phyloP scores from a whole-genome alignment of 2,329 filamentous ascomycete genomes.

The Alternaria tenuissima region DNA sequence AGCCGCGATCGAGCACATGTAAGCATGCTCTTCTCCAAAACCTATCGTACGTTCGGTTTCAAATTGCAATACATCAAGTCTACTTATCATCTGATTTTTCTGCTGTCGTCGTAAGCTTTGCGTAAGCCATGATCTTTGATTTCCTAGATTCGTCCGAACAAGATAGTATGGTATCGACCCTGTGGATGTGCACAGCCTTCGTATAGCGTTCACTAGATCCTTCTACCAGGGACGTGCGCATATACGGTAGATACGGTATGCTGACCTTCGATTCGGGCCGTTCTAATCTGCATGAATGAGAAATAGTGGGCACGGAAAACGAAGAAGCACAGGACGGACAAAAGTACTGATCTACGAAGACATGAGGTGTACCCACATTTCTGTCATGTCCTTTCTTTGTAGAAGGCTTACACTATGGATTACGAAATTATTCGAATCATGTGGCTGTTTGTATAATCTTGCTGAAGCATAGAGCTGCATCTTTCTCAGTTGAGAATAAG shows the following conservation, averaged over 20 bases:
- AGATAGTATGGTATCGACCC: neutral
- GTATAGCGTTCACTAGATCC: neutral
- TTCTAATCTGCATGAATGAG: neutral
- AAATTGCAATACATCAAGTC: neutral
- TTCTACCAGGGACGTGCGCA: neutral
- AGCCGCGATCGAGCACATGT: slow-evolving; percentile 15
- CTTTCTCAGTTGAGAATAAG: neutral
- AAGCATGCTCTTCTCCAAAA: neutral
- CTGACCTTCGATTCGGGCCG: neutral
- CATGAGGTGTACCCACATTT: neutral
- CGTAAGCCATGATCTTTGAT: neutral
- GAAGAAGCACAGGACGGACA: neutral
- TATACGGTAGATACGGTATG: neutral
- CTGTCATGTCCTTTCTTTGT: neutral
- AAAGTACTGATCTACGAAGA: neutral
- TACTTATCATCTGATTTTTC: neutral
- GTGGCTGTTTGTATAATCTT: neutral
- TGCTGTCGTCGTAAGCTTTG: neutral
- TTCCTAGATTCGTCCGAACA: neutral
- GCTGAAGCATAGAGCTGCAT: neutral
- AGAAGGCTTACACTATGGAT: neutral
- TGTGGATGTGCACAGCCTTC: neutral
- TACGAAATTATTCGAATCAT: neutral
- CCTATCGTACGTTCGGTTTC: neutral
- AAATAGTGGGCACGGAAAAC: neutral